Conservation (phyloP, 1,284 basidiomycete species). For the Malassezia slooffiae region DNA sequence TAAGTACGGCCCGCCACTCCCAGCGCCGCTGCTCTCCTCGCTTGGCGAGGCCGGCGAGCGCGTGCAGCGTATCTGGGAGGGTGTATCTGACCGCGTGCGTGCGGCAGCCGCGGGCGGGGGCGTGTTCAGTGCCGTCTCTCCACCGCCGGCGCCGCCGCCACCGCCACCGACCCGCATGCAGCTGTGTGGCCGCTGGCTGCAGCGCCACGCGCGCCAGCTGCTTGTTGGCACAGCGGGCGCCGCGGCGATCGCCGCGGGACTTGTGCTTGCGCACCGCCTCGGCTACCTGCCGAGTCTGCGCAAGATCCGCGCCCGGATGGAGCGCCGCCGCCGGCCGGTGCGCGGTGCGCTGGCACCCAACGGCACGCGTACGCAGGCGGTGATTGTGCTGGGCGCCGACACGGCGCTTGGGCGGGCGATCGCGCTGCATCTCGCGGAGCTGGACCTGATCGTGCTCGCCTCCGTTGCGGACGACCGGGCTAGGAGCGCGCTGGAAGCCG, state of each 20-base stretch:
- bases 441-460: conserved; percentile 38
- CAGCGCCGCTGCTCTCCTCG: too few relatives aligned
- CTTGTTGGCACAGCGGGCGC: conserved; percentile 1
- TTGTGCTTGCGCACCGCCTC: conserved; percentile 1
- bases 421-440: conserved; percentile 25
- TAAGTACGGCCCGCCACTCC: conserved; percentile 9
- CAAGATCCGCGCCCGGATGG: background rate
- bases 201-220: conserved; percentile 12
- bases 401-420: conserved; percentile 37
- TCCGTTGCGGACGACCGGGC: conserved; percentile 25
- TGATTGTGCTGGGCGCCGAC: conserved; percentile 37
- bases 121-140: too few relatives aligned
- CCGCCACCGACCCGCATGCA: conserved; percentile 20
- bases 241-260: conserved; percentile 1
- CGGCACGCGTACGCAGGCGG: conserved; percentile 8
- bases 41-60: too few relatives aligned
- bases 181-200: conserved; percentile 14
- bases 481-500: conserved; percentile 27
- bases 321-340: background rate
- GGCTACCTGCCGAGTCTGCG: background rate
- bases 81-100: too few relatives aligned
- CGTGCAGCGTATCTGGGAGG: too few relatives aligned
- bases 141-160: conserved; percentile 18
- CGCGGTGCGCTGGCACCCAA: background rate
- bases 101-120: too few relatives aligned